Conservation (phyloP, 441 rosid species). For the Erodium texanum region DNA sequence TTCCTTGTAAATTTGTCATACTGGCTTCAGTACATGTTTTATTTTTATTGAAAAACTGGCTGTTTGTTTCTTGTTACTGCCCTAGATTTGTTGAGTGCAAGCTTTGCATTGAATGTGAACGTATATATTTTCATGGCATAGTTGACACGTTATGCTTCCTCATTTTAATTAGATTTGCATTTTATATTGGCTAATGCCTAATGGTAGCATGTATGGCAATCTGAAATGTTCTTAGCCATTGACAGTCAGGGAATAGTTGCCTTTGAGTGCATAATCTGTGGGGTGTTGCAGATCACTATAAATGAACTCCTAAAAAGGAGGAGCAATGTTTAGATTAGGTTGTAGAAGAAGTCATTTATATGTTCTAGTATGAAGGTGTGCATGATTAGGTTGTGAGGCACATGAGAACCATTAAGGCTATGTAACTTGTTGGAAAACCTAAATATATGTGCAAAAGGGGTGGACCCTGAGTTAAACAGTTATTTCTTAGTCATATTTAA, state of each 20-base stretch:
- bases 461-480: neutral
- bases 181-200: neutral
- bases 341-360: neutral
- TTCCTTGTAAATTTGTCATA: neutral
- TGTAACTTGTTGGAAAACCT: neutral
- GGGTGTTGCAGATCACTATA: neutral
- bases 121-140: neutral
- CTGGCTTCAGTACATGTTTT: neutral
- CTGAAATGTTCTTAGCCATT: neutral
- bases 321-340: neutral
- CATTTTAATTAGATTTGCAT: neutral
- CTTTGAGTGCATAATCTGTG: neutral
- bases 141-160: neutral
- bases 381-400: neutral
- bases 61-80: neutral
- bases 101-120: no score
- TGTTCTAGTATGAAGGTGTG: neutral
- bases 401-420: neutral
- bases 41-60: neutral
- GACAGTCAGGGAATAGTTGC: neutral
- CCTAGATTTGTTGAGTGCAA: neutral
- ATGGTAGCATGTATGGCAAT: neutral
- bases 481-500: neutral
- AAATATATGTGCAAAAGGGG: neutral
- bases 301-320: neutral